phyloP scores from a whole-genome alignment of 345 rosid genomes.

The Gossypium thurberi region DNA sequence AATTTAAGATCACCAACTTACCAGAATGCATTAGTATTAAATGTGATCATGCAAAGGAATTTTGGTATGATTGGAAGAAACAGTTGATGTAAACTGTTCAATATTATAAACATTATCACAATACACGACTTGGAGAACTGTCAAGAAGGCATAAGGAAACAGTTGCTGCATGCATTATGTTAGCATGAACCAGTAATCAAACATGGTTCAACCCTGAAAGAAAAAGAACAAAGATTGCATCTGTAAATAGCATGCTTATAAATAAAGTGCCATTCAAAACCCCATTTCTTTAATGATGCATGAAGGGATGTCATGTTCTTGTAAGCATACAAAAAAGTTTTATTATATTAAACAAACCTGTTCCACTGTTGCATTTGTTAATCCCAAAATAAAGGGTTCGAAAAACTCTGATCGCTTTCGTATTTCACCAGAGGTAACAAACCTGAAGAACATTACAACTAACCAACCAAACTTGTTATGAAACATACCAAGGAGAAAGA shows the following conservation, averaged over 20 bases:
- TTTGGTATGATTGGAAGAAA: background rate
- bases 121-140: background rate
- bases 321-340: background rate
- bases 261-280: background rate
- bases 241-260: background rate
- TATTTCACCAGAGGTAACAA: constrained; percentile 94
- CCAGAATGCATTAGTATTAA: background rate
- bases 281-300: constrained; percentile 2
- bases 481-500: constrained; percentile 1
- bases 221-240: background rate
- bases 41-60: background rate
- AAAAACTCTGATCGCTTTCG: constrained; percentile 79
- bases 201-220: background rate
- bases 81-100: background rate
- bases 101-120: background rate
- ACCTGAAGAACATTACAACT: constrained; percentile 99
- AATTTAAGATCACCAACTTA: background rate
- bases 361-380: constrained; percentile 78
- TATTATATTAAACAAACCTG: constrained; percentile 52
- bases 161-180: background rate
- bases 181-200: background rate
- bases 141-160: background rate
- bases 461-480: constrained; percentile 45
- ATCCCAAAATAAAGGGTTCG: constrained; percentile 82
- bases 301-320: background rate